Evolutionary conservation across 331 rosid species (phyloP).

Genomic region (Cydonia oblonga): DNA sequence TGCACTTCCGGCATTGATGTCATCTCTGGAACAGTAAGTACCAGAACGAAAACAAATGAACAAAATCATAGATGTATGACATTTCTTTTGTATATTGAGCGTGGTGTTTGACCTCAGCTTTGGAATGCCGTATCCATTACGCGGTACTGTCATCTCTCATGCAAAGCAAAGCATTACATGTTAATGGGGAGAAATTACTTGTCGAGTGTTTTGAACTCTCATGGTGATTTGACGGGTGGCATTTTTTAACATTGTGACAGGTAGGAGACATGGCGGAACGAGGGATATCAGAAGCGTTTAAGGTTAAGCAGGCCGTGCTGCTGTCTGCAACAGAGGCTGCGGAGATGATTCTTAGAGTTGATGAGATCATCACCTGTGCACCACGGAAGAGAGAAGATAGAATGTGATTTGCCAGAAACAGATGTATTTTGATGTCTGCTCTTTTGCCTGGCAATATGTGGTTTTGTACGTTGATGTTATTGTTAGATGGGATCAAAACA

Average conservation of each 20-base stretch:
- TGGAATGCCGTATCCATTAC: no score
- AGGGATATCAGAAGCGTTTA: conserved; percentile 79
- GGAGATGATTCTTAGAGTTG: conserved; percentile 94
- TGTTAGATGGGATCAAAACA: neutral
- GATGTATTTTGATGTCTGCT: conserved; percentile 5
- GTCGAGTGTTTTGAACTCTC: neutral
- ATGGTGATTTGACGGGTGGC: neutral
- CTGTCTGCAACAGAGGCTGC: conserved; percentile 95
- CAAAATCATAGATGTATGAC: neutral
- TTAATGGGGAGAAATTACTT: no score
- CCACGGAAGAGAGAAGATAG: conserved; percentile 90
- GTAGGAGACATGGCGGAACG: conserved; percentile 82
- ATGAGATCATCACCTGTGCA: conserved; percentile 94
- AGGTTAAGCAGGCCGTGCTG: conserved; percentile 87
- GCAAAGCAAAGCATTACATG: no score
- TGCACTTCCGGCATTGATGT: conserved; percentile 85
- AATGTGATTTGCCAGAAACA: conserved; percentile 36
- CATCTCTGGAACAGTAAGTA: conserved; percentile 86
- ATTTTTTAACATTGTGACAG: conserved; percentile 13
- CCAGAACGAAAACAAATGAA: neutral
- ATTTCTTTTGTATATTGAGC: neutral
- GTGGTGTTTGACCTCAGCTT: neutral
- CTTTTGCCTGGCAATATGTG: neutral
- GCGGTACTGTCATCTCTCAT: no score
- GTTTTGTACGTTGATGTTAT: neutral